phyloP scores from a whole-genome alignment of 192 early-diverging fungal species.

The Entomortierella parvispora region DNA sequence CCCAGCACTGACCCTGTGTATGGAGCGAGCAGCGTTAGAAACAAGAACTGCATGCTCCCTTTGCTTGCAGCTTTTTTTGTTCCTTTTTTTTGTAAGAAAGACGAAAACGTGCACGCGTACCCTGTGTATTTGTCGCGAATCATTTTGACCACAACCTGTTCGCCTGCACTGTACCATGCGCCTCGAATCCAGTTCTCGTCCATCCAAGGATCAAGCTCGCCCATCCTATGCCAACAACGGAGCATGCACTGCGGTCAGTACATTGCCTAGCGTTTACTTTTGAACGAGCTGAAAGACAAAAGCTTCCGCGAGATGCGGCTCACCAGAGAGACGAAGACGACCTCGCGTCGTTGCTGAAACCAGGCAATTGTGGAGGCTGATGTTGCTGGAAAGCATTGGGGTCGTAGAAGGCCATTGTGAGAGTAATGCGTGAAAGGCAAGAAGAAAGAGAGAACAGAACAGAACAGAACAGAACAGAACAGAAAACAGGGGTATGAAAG shows the following conservation, averaged over 20 bases:
- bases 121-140: slow-evolving; percentile 93
- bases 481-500: background rate
- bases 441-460: background rate
- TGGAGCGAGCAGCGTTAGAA: slow-evolving; percentile 1
- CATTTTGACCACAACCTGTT: slow-evolving; percentile 91
- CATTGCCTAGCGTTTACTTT: background rate
- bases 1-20: slow-evolving; percentile 69
- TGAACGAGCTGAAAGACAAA: no score
- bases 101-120: slow-evolving; percentile 22
- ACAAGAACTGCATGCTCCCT: slow-evolving; percentile 15
- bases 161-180: slow-evolving; percentile 86
- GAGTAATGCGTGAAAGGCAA: background rate
- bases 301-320: no score
- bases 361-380: slow-evolving; percentile 21
- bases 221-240: slow-evolving; percentile 74
- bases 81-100: background rate
- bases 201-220: slow-evolving; percentile 98
- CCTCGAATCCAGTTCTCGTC: slow-evolving; percentile 91
- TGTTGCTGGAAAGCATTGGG: slow-evolving; percentile 30
- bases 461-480: slow-evolving; percentile 1
- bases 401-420: slow-evolving; percentile 36
- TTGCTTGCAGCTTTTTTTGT: slow-evolving; percentile 1
- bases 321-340: slow-evolving; percentile 13
- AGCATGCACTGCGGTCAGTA: background rate
- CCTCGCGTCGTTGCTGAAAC: slow-evolving; percentile 15